Conservation (phyloP, 192 early-diverging fungal species). For the Mortierella alpina region DNA sequence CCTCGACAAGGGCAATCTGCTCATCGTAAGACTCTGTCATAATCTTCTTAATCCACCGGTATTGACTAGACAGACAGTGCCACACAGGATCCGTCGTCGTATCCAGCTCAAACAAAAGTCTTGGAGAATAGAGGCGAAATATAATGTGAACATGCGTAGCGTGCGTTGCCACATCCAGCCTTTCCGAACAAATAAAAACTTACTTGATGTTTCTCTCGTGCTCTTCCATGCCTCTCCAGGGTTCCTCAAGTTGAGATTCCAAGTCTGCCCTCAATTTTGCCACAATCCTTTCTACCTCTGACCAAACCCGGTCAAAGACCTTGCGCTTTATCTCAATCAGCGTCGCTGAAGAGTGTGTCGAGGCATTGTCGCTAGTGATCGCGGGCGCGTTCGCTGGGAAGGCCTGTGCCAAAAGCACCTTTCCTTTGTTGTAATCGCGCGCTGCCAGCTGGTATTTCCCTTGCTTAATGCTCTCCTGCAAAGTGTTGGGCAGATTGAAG, state of each 20-base stretch:
- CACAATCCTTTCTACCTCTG: constrained; percentile 88
- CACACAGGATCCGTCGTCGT: constrained; percentile 89
- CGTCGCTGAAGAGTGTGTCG: constrained; percentile 35
- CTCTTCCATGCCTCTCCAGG: constrained; percentile 82
- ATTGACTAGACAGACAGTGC: constrained; percentile 89
- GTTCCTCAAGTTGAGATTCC: constrained; percentile 79
- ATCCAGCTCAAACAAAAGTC: constrained; percentile 79
- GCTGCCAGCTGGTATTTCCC: constrained; percentile 91
- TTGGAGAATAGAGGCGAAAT: constrained; percentile 14
- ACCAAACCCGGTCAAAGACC: constrained; percentile 97
- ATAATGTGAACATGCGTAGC: neutral
- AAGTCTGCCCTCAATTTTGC: constrained; percentile 77
- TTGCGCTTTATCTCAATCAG: constrained; percentile 60
- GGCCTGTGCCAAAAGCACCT: constrained; percentile 59
- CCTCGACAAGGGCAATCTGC: constrained; percentile 60
- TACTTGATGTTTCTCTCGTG: constrained; percentile 91
- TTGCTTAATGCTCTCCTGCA: constrained; percentile 86
- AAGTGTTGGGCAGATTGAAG: constrained; percentile 92
- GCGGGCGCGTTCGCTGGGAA: constrained; percentile 25
- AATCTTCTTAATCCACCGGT: constrained; percentile 84
- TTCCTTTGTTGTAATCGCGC: constrained; percentile 96
- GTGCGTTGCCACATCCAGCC: neutral
- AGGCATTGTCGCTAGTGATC: constrained; percentile 21
- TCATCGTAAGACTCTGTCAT: constrained; percentile 76
- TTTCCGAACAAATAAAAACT: constrained; percentile 20